Evolutionary conservation across 73 alveolate species (phyloP), one percentile per base, ranked within the genome.

Genomic region (Paramecium primaurelia): DNA sequence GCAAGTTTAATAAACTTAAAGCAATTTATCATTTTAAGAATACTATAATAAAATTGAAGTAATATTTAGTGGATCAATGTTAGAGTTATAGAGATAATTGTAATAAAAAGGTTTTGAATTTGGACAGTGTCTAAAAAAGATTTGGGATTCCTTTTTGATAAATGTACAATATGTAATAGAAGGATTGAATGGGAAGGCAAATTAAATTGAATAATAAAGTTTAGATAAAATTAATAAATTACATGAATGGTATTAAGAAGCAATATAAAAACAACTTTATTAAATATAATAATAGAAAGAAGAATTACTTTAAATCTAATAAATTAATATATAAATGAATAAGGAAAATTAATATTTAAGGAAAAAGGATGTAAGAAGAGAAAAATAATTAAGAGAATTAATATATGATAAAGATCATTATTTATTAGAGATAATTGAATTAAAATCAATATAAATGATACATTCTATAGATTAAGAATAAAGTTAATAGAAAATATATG

Each of bases 281-380:
- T 9, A 28, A 10, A 64, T 64, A 2, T 12, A 64, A 64, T 32
- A 28, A 64, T 26, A 32, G 30, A 64, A 64, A 64, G 84, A 64
- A 28, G 84, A 64, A 28, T 12, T 64, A 12, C 3, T 4, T 28
- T 32, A 64, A 12, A 28, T 64, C 12, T 3, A 28, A 32, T 32
- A 10, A 34, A 34, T 34, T 6, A 64, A 64, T 26, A 6, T 34
- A 18, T 64, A 64, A 42, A 34, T 75, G 38, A 30, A 37, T 38
- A 75, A 42, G n/a, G 88, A 75, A 34, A 75, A 75, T 75, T 6
- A 38, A 75, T 75, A 75, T 75, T 34, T 75, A 38, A 75, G 88
- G 5, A 75, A 38, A 14, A 75, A 75, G 42, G 88, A 75, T n/a
- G 60, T 8, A 9, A 37, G 69, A 34, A 75, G 88, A 75, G 88